phyloP scores from a whole-genome alignment of 495 filamentous ascomycete species.

The Rhypophila decipiens region DNA sequence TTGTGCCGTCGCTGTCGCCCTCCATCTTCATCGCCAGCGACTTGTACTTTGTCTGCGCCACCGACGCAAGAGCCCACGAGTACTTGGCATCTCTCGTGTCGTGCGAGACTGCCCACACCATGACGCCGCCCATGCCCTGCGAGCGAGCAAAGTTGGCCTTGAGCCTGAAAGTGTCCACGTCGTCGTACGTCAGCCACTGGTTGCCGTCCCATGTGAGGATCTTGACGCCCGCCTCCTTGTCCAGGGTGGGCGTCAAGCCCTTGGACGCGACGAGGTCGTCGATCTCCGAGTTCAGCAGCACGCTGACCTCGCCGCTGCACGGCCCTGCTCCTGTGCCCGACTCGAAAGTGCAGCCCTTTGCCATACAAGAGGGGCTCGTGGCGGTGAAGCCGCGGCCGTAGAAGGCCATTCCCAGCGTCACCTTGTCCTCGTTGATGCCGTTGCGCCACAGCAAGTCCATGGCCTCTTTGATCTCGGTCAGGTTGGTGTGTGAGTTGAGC shows the following conservation, averaged over 20 bases:
- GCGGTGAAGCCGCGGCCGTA: slow-evolving; percentile 36
- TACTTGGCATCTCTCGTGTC: slow-evolving; percentile 28
- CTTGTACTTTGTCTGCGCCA: background rate
- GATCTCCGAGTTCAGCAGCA: slow-evolving; percentile 33
- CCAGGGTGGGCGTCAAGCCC: slow-evolving; percentile 12
- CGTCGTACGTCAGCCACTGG: slow-evolving; percentile 43
- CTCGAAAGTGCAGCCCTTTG: slow-evolving; percentile 19
- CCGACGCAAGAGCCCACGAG: background rate
- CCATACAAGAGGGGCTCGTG: slow-evolving; percentile 8
- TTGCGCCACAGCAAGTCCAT: slow-evolving; percentile 47
- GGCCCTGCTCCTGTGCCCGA: slow-evolving; percentile 17
- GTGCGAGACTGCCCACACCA: slow-evolving; percentile 24
- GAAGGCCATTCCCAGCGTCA: slow-evolving; percentile 42
- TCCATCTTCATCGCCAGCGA: background rate
- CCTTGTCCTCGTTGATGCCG: slow-evolving; percentile 33
- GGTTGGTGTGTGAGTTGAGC: slow-evolving; percentile 43
- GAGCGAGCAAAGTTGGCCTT: slow-evolving; percentile 33
- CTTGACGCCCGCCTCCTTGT: slow-evolving; percentile 24
- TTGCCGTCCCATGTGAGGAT: slow-evolving; percentile 27
- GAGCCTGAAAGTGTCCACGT: slow-evolving; percentile 28
- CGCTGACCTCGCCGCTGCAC: slow-evolving; percentile 26
- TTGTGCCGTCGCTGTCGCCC: background rate
- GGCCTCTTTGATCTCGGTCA: slow-evolving; percentile 45
- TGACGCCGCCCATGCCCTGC: slow-evolving; percentile 17
- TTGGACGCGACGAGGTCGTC: slow-evolving; percentile 13